phyloP scores from a whole-genome alignment of 306 rosid species.

The Trichosanthes truncata region DNA sequence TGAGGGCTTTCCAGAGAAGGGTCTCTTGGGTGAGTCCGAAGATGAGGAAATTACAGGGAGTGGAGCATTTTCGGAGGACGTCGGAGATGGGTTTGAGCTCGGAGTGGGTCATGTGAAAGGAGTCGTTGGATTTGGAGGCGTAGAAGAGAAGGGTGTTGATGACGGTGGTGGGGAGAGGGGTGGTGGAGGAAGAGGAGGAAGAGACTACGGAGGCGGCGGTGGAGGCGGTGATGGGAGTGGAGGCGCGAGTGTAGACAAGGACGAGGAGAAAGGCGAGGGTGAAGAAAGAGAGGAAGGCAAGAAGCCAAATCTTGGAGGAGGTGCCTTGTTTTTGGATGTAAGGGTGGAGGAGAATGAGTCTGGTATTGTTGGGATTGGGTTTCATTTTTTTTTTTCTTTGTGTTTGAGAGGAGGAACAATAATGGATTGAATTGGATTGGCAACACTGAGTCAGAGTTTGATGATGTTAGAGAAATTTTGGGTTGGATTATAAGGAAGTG shows the following conservation, averaged over 20 bases:
- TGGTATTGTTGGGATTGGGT: conserved; percentile 57
- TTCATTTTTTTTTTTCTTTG: conserved; percentile 30
- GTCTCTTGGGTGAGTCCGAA: conserved; percentile 89
- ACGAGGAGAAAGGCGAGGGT: conserved; percentile 74
- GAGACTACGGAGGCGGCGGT: conserved; percentile 15
- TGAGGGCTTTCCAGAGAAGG: conserved; percentile 83
- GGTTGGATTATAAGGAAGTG: not conserved
- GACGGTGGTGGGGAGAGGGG: conserved; percentile 54
- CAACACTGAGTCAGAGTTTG: no score
- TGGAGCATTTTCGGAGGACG: conserved; percentile 63
- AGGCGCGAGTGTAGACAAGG: conserved; percentile 53
- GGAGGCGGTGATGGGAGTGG: conserved; percentile 19
- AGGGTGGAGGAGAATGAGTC: conserved; percentile 93
- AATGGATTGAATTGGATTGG: not conserved
- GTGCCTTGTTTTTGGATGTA: conserved; percentile 91
- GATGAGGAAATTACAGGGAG: conserved; percentile 66
- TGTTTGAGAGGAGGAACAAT: not conserved
- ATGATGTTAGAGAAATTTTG: not conserved
- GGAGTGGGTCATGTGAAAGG: conserved; percentile 66
- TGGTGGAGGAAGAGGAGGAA: not conserved
- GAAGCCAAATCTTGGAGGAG: conserved; percentile 76
- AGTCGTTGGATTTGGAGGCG: conserved; percentile 69
- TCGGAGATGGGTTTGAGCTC: conserved; percentile 83
- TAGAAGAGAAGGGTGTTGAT: conserved; percentile 82
- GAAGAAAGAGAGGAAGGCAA: conserved; percentile 69